These are phyloP conservation scores for Wickerhamiella hasegawae DNA, from an alignment of 805 yeast genomes.

Conservation along the genomic window DNA sequence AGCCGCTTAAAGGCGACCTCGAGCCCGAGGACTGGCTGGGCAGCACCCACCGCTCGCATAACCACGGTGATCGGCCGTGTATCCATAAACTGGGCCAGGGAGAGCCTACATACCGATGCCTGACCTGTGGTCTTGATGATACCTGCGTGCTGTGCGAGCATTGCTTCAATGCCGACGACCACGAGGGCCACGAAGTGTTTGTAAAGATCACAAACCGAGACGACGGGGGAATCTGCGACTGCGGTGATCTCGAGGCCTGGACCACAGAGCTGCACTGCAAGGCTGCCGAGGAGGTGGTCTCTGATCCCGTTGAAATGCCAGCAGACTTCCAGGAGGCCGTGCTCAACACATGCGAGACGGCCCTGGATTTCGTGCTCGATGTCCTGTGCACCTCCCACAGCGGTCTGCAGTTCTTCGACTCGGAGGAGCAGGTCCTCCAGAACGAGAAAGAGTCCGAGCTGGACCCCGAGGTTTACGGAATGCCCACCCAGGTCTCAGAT, in stretches of 20 bases:
- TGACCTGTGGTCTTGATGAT: slow-evolving; percentile 63
- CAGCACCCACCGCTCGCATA: slow-evolving; percentile 12
- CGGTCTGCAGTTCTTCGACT: slow-evolving; percentile 11
- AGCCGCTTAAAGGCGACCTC: neutral
- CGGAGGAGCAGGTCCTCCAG: slow-evolving; percentile 16
- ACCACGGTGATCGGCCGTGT: slow-evolving; percentile 56
- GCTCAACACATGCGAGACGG: slow-evolving; percentile 28
- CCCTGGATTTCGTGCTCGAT: slow-evolving; percentile 46
- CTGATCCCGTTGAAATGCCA: slow-evolving; percentile 5
- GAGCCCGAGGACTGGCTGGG: slow-evolving; percentile 14
- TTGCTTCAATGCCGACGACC: slow-evolving; percentile 58
- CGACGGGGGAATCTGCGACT: slow-evolving; percentile 71
- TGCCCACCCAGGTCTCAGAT: slow-evolving; percentile 27
- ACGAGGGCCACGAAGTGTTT: slow-evolving; percentile 56
- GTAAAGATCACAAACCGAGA: slow-evolving; percentile 41
- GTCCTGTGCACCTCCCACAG: too few species aligned
- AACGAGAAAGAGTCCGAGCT: slow-evolving; percentile 23
- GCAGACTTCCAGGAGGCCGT: slow-evolving; percentile 18
- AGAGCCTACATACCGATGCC: slow-evolving; percentile 66
- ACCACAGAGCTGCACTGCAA: slow-evolving; percentile 33
- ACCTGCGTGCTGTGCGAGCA: slow-evolving; percentile 68
- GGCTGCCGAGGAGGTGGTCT: neutral
- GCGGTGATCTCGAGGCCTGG: slow-evolving; percentile 87
- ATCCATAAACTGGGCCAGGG: slow-evolving; percentile 58
- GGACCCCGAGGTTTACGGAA: slow-evolving; percentile 31